phyloP scores from a whole-genome alignment of 495 filamentous ascomycete genomes.

The Bacidia gigantensis region DNA sequence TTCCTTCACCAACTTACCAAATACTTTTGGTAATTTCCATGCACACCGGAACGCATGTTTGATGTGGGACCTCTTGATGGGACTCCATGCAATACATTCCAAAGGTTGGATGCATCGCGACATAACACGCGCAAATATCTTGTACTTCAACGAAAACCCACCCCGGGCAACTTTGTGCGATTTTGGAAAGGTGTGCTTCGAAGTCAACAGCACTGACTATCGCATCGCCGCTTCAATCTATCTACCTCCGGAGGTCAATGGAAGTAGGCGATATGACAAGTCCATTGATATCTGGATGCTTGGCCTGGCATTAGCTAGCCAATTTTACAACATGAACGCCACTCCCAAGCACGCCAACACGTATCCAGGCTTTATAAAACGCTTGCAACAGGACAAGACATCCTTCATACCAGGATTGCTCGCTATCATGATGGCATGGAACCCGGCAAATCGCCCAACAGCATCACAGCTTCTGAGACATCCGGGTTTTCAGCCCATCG shows the following conservation, averaged over 20 bases:
- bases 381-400: no score
- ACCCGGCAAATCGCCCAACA: no score
- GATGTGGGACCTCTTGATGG: conserved; percentile 1
- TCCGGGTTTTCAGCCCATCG: no score
- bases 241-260: conserved; percentile 4
- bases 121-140: conserved; percentile 6
- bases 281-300: conserved; percentile 12
- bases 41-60: neutral
- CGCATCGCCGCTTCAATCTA: neutral
- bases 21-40: neutral
- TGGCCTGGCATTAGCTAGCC: neutral
- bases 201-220: neutral
- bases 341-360: no score
- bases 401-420: no score
- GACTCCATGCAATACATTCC: neutral
- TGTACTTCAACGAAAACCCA: conserved; percentile 3
- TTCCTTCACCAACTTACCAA: neutral
- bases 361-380: no score
- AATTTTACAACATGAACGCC: neutral
- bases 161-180: conserved; percentile 1
- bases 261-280: conserved; percentile 1
- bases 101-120: conserved; percentile 10
- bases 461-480: no score
- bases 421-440: no score
- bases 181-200: conserved; percentile 9